Conservation (phyloP, 2,329 filamentous ascomycete species). For the Coniella lustricola region DNA sequence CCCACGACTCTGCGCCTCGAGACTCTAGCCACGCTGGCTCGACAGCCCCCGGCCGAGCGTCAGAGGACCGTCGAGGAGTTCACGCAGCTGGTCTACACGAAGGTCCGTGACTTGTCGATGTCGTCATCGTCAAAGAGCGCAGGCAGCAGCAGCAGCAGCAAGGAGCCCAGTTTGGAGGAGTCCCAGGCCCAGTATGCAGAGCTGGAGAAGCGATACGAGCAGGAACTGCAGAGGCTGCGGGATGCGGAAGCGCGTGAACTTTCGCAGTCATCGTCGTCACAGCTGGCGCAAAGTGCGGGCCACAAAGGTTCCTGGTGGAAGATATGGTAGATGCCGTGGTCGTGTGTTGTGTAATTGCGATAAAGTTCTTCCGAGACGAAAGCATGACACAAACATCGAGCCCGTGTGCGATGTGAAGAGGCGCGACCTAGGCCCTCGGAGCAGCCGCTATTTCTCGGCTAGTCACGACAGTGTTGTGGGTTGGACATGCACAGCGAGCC, state of each 20-base stretch:
- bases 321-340: neutral
- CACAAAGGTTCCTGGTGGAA: neutral
- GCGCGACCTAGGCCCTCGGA: too few species aligned
- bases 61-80: neutral
- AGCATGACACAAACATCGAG: too few species aligned
- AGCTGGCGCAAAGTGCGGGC: neutral
- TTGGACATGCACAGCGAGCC: too few species aligned
- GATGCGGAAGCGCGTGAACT: neutral
- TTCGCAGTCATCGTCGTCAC: too few species aligned
- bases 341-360: too few species aligned
- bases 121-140: too few species aligned
- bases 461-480: neutral
- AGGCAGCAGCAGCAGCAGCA: neutral
- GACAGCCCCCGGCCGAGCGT: neutral
- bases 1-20: neutral
- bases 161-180: neutral
- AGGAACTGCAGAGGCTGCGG: neutral
- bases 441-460: too few species aligned
- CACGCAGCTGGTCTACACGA: neutral
- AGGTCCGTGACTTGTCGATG: neutral
- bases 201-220: neutral
- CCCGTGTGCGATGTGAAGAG: too few species aligned
- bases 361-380: too few species aligned
- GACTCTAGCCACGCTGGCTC: neutral
- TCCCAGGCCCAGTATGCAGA: neutral